Percentiles rank a stretch among this genome's conserved stretches.
These are phyloP conservation scores for Globisporangium cystogenes DNA, from an alignment of 352 stramenopile genomes.

Conservation along the genomic window DNA sequence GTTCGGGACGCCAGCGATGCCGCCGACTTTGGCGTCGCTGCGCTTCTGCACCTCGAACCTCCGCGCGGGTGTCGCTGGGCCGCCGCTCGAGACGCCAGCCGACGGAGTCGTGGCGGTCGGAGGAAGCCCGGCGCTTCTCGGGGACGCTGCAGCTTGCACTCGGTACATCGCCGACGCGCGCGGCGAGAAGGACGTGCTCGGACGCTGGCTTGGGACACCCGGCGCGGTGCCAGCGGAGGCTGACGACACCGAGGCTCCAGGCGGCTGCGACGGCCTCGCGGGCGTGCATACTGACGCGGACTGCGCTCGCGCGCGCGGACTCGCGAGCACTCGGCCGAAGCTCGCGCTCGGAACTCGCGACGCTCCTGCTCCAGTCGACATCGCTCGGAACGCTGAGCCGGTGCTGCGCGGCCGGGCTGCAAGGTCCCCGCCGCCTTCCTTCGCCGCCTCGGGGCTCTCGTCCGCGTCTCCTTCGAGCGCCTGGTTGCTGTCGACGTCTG, in stretches of 20 bases:
- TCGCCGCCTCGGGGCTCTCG: background rate
- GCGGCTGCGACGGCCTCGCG: slow-evolving; percentile 3
- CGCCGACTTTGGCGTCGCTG: slow-evolving; percentile 20
- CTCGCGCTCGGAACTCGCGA: background rate
- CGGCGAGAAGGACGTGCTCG: slow-evolving; percentile 42
- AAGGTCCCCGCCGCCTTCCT: too few species aligned
- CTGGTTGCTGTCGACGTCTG: slow-evolving; percentile 5
- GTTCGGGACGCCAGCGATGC: slow-evolving; percentile 39
- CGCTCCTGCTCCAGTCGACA: background rate
- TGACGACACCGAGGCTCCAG: background rate
- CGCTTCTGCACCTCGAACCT: slow-evolving; percentile 53
- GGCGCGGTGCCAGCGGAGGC: background rate
- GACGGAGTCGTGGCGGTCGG: background rate
- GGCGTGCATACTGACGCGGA: slow-evolving; percentile 29
- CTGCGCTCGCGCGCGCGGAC: slow-evolving; percentile 19
- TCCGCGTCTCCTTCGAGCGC: background rate
- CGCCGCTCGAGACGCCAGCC: background rate
- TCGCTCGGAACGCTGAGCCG: background rate
- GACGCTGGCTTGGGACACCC: slow-evolving; percentile 11
- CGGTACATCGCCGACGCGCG: slow-evolving; percentile 19
- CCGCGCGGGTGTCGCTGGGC: slow-evolving; percentile 8
- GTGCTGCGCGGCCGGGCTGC: background rate
- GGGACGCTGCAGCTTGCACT: background rate
- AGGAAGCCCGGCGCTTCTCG: slow-evolving; percentile 13
- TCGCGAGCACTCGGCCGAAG: slow-evolving; percentile 11